Conservation (phyloP, 2,329 filamentous ascomycete genomes). For the Amesomyces nigricolor region DNA sequence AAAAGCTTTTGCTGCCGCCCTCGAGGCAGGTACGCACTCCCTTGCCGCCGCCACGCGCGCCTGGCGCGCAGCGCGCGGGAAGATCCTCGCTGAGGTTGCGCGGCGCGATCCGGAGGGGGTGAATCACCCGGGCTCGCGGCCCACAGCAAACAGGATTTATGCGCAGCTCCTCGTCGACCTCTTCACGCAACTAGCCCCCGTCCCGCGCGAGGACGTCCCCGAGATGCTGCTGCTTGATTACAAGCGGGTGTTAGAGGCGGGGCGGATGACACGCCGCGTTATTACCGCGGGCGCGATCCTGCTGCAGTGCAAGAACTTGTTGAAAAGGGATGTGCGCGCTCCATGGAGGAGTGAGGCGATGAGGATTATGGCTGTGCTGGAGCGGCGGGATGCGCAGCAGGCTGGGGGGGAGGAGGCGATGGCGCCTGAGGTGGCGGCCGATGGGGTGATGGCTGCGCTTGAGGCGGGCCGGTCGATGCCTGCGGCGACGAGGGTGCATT, state of each 20-base stretch:
- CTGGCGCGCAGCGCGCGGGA: conserved; percentile 59
- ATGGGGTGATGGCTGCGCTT: conserved; percentile 57
- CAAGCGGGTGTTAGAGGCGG: conserved; percentile 54
- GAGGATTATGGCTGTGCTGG: conserved; percentile 65
- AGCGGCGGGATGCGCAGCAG: conserved; percentile 38
- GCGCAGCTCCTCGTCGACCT: conserved; percentile 69
- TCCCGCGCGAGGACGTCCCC: conserved; percentile 53
- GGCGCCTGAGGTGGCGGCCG: conserved; percentile 46
- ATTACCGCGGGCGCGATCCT: conserved; percentile 69
- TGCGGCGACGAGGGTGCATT: conserved; percentile 52
- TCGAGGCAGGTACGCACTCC: conserved; percentile 50
- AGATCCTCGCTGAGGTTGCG: conserved; percentile 59
- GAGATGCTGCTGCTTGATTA: conserved; percentile 69
- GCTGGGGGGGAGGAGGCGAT: conserved; percentile 29
- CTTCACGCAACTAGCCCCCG: conserved; percentile 59
- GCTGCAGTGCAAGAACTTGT: conserved; percentile 73
- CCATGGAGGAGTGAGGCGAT: conserved; percentile 71
- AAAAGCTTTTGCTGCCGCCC: conserved; percentile 61
- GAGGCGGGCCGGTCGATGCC: conserved; percentile 61
- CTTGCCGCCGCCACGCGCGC: conserved; percentile 57
- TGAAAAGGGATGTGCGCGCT: conserved; percentile 72
- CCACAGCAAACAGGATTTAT: conserved; percentile 65
- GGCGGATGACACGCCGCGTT: conserved; percentile 56
- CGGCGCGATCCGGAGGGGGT: conserved; percentile 65
- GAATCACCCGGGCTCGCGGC: conserved; percentile 55